phyloP scores from a whole-genome alignment of 2,329 filamentous ascomycete species.

The Exophiala dermatitidis region DNA sequence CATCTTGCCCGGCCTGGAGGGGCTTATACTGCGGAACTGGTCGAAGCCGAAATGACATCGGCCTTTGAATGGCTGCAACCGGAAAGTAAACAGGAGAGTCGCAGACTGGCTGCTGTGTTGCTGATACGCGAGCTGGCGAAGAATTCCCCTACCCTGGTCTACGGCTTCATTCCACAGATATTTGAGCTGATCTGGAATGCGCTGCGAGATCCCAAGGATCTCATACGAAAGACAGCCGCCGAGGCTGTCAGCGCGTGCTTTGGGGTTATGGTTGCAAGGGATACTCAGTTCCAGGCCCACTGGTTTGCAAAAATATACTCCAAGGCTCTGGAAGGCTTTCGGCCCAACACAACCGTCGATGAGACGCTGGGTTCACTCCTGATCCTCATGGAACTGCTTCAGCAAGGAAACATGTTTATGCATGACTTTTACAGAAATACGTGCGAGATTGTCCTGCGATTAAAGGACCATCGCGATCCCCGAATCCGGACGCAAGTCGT shows the following conservation, averaged over 20 bases:
- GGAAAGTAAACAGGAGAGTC: slow-evolving; percentile 76
- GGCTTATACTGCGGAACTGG: slow-evolving; percentile 86
- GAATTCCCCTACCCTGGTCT: slow-evolving; percentile 91
- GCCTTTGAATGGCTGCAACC: slow-evolving; percentile 95
- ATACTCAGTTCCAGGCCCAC: slow-evolving; percentile 74
- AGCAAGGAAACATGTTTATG: slow-evolving; percentile 99
- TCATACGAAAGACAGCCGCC: slow-evolving; percentile 85
- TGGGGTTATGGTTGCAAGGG: slow-evolving; percentile 88
- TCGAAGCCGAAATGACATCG: slow-evolving; percentile 94
- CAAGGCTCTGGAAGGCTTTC: slow-evolving; percentile 73
- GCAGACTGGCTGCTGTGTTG: slow-evolving; percentile 86
- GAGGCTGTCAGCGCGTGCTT: slow-evolving; percentile 94
- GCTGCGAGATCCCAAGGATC: slow-evolving; percentile 76
- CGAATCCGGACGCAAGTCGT: slow-evolving; percentile 87
- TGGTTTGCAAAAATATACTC: slow-evolving; percentile 91
- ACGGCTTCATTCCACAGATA: slow-evolving; percentile 88
- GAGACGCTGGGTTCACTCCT: slow-evolving; percentile 89
- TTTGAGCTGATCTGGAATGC: slow-evolving; percentile 96
- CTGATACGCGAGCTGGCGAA: slow-evolving; percentile 83
- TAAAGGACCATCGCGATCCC: slow-evolving; percentile 85
- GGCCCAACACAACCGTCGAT: slow-evolving; percentile 67
- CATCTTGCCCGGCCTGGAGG: slow-evolving; percentile 88
- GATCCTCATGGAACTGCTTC: slow-evolving; percentile 82
- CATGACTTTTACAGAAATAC: slow-evolving; percentile 85
- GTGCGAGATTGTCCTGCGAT: slow-evolving; percentile 84